Evolutionary conservation across 2,329 filamentous ascomycete species (phyloP).

Genomic region (Neofusicoccum sp.): DNA sequence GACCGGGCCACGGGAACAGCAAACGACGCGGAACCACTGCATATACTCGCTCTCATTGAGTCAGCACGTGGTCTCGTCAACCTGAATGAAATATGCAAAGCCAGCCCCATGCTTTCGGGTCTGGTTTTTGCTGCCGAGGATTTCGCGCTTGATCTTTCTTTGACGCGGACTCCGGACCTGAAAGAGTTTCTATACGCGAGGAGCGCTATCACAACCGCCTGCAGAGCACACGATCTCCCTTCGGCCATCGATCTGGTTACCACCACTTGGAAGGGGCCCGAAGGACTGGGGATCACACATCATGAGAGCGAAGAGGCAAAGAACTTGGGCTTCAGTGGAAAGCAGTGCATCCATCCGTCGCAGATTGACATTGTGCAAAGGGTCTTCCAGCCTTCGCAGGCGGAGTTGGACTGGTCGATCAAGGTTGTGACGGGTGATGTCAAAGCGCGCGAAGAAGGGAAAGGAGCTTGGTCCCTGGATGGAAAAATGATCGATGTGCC

Average conservation of each 20-base stretch:
- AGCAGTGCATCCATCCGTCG: constrained; percentile 91
- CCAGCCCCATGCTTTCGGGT: constrained; percentile 73
- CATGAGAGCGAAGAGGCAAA: constrained; percentile 76
- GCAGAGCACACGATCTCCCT: constrained; percentile 72
- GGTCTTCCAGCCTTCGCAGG: constrained; percentile 70
- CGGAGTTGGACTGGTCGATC: constrained; percentile 48
- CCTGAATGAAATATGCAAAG: constrained; percentile 71
- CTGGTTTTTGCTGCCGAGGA: constrained; percentile 95
- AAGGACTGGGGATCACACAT: constrained; percentile 58
- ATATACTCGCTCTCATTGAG: constrained; percentile 76
- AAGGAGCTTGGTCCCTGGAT: no score
- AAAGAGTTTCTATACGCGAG: constrained; percentile 87
- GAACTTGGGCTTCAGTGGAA: constrained; percentile 87
- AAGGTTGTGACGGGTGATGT: no score
- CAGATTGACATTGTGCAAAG: constrained; percentile 76
- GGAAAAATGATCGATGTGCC: no score
- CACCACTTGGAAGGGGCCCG: constrained; percentile 72
- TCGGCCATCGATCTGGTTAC: constrained; percentile 89
- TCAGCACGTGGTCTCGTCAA: constrained; percentile 77
- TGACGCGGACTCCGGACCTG: constrained; percentile 79
- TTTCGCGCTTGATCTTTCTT: constrained; percentile 84
- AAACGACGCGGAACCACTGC: constrained; percentile 55
- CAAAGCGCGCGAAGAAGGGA: no score
- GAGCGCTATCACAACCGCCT: constrained; percentile 82
- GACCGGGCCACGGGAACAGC: no score